Base-by-base conservation (phyloP, 805 yeast species). In the Suhomyces sp. region DNA sequence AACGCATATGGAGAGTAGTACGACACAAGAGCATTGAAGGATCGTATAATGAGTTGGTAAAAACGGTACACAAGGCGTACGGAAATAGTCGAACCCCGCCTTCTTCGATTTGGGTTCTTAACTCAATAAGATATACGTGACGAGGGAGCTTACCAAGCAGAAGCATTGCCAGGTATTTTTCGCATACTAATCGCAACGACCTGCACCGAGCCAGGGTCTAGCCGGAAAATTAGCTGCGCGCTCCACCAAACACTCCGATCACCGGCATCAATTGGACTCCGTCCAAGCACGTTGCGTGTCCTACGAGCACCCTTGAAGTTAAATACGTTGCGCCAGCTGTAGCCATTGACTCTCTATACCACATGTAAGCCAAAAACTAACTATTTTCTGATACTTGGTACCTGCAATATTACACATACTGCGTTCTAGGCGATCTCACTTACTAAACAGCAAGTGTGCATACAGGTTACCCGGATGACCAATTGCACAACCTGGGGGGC, bases 391-490 rank as follows among this genome's bases (percentile, higher is more conserved):
- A n/a, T 13, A n/a, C 17, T 33, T 6, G 36, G 36, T 17, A 6
- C 36, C 17, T n/a, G 36, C 36, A 33, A 33, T n/a, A 29, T 33
- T 13, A 33, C 36, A n/a, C 36, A n/a, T 33, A n/a, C 9, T n/a
- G 36, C 36, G 42, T 38, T 24, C 46, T 42, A 42, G 46, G 15
- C 46, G 31, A 24, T 42, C 46, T 23, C 46, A 42, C 46, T 42
- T 42, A 42, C 46, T 42, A 42, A 42, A 42, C 46, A 42, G 46
- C 46, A 42, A 42, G 29, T 8, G 46, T 22, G 17, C 31, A 42
- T 17, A 33, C 12, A 38, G 42, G 46, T 42, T 42, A 42, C 46
- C 46, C 46, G 46, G 42, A 38, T 38, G 42, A 38, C 42, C 42
- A 19, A 15, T 17, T n/a, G 42, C 24, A 19, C 42, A 38, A 19